Conservation (phyloP, 2,329 filamentous ascomycete genomes). For the Raffaelea deltoideospora region DNA sequence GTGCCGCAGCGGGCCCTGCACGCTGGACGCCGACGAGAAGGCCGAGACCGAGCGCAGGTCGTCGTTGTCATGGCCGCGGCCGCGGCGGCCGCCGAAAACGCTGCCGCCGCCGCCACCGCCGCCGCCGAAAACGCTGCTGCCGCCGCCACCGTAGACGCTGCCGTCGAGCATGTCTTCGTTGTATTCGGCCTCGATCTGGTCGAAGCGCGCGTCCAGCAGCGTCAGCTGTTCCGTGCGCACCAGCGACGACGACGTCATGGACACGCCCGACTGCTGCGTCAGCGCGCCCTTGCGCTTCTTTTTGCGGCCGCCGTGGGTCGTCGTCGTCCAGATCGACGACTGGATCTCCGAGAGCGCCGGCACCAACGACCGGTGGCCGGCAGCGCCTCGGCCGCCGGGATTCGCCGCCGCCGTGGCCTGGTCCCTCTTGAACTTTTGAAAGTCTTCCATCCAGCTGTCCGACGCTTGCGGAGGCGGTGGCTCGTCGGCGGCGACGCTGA, state of each 20-base stretch:
- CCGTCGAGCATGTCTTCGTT: constrained; percentile 30
- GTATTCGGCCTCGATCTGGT: constrained; percentile 73
- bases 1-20: constrained; percentile 49
- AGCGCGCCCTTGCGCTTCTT: constrained; percentile 95
- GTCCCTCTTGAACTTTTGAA: constrained; percentile 87
- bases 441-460: constrained; percentile 71
- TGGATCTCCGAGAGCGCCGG: constrained; percentile 48
- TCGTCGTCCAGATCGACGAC: constrained; percentile 58
- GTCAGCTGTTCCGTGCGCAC: constrained; percentile 74
- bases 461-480: no score
- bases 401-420: constrained; percentile 36
- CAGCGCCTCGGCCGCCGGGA: no score
- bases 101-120: constrained; percentile 25
- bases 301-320: constrained; percentile 60
- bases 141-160: constrained; percentile 23
- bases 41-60: constrained; percentile 42
- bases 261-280: constrained; percentile 78
- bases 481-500: constrained; percentile 15
- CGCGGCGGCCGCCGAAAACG: constrained; percentile 15
- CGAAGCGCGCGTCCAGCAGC: constrained; percentile 78
- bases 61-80: constrained; percentile 36
- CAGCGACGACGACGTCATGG: constrained; percentile 97
- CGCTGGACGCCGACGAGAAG: constrained; percentile 48
- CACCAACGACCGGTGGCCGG: constrained; percentile 15
- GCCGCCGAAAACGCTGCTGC: constrained; percentile 35